Evolutionary conservation across 176 grass and related monocot genomes (phyloP).

Genomic region (Triticum timopheevii): DNA sequence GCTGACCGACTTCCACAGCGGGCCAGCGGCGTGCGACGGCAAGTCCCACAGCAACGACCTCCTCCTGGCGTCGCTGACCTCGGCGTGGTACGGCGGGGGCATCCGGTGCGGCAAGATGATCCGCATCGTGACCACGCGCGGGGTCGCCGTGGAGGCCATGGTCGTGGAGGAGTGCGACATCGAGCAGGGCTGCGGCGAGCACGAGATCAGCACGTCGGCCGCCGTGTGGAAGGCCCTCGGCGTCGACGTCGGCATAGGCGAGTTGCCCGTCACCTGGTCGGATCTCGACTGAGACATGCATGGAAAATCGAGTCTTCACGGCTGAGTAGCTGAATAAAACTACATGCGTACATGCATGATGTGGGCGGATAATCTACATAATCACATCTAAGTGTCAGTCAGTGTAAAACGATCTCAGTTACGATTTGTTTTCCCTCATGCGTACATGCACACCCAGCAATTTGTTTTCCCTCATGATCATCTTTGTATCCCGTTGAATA

Average conservation of each 20-base stretch:
- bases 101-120: not conserved
- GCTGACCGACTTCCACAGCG: not conserved
- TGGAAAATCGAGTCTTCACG: not conserved
- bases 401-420: no score
- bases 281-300: not conserved
- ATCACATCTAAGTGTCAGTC: no score
- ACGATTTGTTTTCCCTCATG: no score
- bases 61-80: not conserved
- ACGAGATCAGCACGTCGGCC: slow-evolving; percentile 32
- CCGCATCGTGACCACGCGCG: not conserved
- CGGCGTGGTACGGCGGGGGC: not conserved
- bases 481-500: no score
- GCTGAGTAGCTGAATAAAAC: no score
- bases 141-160: slow-evolving; percentile 1
- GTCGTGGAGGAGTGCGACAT: not conserved
- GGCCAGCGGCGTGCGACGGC: not conserved
- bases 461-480: no score
- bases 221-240: slow-evolving; percentile 47
- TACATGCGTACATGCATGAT: no score
- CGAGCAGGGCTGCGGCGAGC: slow-evolving; percentile 1
- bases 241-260: slow-evolving; percentile 18
- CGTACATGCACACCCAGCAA: no score
- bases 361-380: no score
- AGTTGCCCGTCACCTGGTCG: slow-evolving; percentile 30
- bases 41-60: not conserved